Evolutionary conservation across 2,329 filamentous ascomycete genomes (phyloP), one percentile per base, ranked within the genome.

Genomic region (Acephala macrosclerotiorum): DNA sequence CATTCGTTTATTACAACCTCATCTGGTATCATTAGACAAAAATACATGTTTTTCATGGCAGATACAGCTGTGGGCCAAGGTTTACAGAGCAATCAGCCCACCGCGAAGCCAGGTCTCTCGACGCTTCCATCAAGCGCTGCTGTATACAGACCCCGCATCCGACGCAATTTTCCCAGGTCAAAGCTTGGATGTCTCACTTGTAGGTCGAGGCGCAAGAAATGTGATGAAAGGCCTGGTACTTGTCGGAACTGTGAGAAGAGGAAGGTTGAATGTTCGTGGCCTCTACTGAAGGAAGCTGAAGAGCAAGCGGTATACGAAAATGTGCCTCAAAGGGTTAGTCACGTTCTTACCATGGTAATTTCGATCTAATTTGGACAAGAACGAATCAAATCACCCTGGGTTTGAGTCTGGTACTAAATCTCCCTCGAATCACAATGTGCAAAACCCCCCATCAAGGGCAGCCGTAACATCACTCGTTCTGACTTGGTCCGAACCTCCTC

Each of bases 81-180:
- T 29, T 22, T 9, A 51, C 2, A 26, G 18, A 53, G 25, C 49
- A 7, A 53, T n/a, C 49, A 3, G n/a, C 11, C 22, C 26, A 14
- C 14, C 7, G 12, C 11, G 8, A 1, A 53, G 16, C 40, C 26
- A 29, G 14, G 49, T 11, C 26, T 35, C 12, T n/a, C 6, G 22
- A 35, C 20, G 9, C 58, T 33, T n/a, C 35, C 47, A 38, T 33
- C 47, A 22, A 35, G 33, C 18, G 35, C 38, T 12, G 58, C 29
- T 16, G 36, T 42, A 1, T 64, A 29, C 58, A 57, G 38, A 22
- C 63, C 63, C 25, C 63, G 63, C 11, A 60, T 64, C 14, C 22
- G 58, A 29, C 63, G 63, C 16, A 64, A 64, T 6, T 64, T 64
- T 51, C 63, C 63, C 8, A 58, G 63, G 6, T 47, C 63, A 16